A percentile compares a stretch with the other conserved stretches of the same genome.
Conservation (phyloP, 805 yeast species). For the Phaffomyces thermotolerans region DNA sequence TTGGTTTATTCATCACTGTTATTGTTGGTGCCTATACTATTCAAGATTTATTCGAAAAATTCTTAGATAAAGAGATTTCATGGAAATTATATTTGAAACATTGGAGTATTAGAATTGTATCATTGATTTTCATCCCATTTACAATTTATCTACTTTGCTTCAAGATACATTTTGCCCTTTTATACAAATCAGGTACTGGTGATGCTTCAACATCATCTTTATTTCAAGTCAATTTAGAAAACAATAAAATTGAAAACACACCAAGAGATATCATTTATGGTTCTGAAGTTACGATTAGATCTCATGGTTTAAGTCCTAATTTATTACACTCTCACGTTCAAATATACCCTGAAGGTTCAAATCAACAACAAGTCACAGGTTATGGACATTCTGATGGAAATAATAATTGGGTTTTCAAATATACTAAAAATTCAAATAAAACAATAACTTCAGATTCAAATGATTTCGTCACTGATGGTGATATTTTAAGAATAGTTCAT, state of each 20-base stretch:
- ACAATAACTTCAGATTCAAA: conserved; percentile 7
- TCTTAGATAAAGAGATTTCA: conserved; percentile 26
- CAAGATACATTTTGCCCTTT: conserved; percentile 70
- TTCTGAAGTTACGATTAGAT: conserved; percentile 37
- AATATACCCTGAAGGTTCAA: conserved; percentile 67
- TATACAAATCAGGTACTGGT: conserved; percentile 84
- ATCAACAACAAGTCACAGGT: conserved; percentile 74
- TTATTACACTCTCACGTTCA: conserved; percentile 83
- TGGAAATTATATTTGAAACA: conserved; percentile 41
- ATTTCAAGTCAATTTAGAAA: conserved; percentile 79
- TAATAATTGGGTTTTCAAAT: conserved; percentile 61
- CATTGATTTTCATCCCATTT: conserved; percentile 67
- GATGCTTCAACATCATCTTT: conserved; percentile 86
- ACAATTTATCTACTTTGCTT: conserved; percentile 64
- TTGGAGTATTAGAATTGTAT: conserved; percentile 63
- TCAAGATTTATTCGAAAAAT: conserved; percentile 42
- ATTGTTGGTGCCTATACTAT: conserved; percentile 54
- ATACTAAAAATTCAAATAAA: conserved; percentile 36
- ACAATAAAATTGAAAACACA: conserved; percentile 55
- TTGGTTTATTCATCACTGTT: conserved; percentile 62
- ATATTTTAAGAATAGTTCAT: conserved; percentile 56
- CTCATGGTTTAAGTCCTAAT: conserved; percentile 71
- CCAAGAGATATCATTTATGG: conserved; percentile 63
- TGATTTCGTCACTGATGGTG: conserved; percentile 44
- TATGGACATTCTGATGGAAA: conserved; percentile 70